Evolutionary conservation across 768 basidiomycete species (phyloP).

Genomic region (Ephemerocybe angulata): DNA sequence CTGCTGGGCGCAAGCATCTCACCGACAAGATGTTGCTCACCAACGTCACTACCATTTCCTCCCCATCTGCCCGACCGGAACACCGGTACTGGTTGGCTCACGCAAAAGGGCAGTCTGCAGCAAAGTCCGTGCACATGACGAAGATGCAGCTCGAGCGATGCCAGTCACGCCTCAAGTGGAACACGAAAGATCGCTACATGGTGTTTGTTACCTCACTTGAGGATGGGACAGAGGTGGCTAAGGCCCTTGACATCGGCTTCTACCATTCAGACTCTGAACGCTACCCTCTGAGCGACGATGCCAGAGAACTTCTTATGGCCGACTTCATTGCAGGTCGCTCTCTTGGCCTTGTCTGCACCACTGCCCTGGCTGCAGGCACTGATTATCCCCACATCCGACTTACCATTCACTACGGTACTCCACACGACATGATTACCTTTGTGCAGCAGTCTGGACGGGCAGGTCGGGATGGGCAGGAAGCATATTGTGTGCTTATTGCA

Average conservation of each 20-base stretch:
- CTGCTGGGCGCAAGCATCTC: neutral
- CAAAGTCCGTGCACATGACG: no score
- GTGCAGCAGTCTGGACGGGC: neutral
- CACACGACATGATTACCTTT: neutral
- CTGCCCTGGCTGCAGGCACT: neutral
- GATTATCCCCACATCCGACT: neutral
- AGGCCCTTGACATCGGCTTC: neutral
- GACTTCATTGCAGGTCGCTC: neutral
- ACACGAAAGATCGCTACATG: neutral
- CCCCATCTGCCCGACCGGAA: neutral
- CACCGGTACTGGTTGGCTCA: neutral
- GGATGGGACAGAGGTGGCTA: neutral
- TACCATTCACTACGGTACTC: neutral
- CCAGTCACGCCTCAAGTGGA: neutral
- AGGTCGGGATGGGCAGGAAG: neutral
- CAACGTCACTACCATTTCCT: neutral
- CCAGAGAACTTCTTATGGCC: neutral
- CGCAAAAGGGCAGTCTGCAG: neutral
- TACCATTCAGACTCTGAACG: neutral
- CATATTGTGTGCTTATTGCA: neutral
- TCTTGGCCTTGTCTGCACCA: neutral
- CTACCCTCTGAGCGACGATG: neutral
- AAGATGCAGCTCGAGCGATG: neutral
- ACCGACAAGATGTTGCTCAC: neutral
- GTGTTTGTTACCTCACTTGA: neutral